Base-by-base conservation (phyloP, 2,329 filamentous ascomycete genomes). In the Geosmithia putterillii region DNA sequence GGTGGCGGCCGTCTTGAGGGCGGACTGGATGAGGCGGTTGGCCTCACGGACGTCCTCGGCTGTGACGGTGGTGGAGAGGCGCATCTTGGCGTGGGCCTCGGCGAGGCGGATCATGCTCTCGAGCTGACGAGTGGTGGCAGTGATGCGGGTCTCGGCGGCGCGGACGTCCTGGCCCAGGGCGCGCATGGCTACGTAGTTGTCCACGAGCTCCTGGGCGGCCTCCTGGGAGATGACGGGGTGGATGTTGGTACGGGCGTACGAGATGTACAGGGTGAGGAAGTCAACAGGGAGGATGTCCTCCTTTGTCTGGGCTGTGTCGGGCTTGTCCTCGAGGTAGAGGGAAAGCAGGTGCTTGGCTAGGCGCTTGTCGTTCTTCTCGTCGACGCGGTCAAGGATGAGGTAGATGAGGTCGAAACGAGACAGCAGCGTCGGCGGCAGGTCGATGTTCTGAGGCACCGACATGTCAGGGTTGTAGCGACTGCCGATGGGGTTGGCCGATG, bases 41-140 rank as follows among this genome's bases (percentile, higher is more conserved):
- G 92, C 89, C 66, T 98, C 92, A 41, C 79, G 68, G 6, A 98
- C 94, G 55, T 98, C 94, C 41, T 76, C 74, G 22, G 74, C 77
- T 0, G 85, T 88, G 37, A 98, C 92, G 14, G 71, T 76, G 3
- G 70, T 60, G 0, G 83, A 78, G 5, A 98, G 76, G 4, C 92
- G 84, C 94, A 98, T 98, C 64, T 95, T 95, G 41, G 92, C 94
- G 63, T 98, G 94, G 1, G 89, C 92, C 68, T 98, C 92, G 1
- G 89, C 70, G 3, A 98, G 82, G 48, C 92, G 90, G 58, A 98
- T 96, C 94, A 98, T 98, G 39, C 84, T 92, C 66, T 98, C 94
- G 6, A 98, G 74, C 64, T 98, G 92, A 58, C 92, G 79, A 1
- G 94, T 98, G 3, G 92, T 98, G 36, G 92, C 92, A 0, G 92